Base-by-base conservation (phyloP, 441 rosid species). In the Populus trichocarpa region DNA sequence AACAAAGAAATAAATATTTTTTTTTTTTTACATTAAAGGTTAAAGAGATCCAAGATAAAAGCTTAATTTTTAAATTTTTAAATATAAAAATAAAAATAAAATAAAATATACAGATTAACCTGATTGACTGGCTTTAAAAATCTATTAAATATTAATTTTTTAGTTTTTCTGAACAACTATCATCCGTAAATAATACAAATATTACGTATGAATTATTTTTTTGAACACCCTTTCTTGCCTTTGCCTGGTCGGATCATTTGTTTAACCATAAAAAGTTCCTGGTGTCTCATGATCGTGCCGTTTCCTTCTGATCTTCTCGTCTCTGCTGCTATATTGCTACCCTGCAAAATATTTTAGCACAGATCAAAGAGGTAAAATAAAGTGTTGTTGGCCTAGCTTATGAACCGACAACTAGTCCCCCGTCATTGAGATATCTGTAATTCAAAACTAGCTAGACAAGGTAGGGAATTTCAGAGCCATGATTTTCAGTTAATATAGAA, bases 251-350 rank as follows among this genome's bases (percentile, higher is more conserved):
- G 18, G 20, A 46, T 46, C 20, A 46, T 13, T 46, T 46, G 0
- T 4, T 13, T 20, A 20, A 46, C 57, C 57, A 46, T 74, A 46
- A n/a, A 53, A 70, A 36, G 14, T 70, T 33, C 77, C 78, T 0
- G 1, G 33, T 23, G 81, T 61, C 66, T 53, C 67, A 13, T 46
- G 53, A 6, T 70, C 20, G 73, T n/a, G 30, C 72, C 74, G 4
- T 46, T 36, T 40, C 63, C 73, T 2, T 71, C 70, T n/a, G n/a
- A n/a, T 65, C 6, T 46, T 38, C 65, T 74, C 4, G 69, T 70
- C 28, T 73, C 81, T 10, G 69, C 83, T 13, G 32, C 76, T 2
- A 77, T 77, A 42, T 76, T 73, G 68, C 78, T 66, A 16, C 81
- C 88, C 83, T 75, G 77, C 16, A 65, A 4, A 12, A 13, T 13